A percentile compares a stretch with the other conserved stretches of the same genome.
phyloP scores from a whole-genome alignment of 805 yeast species.

The Novakomyces olei region DNA sequence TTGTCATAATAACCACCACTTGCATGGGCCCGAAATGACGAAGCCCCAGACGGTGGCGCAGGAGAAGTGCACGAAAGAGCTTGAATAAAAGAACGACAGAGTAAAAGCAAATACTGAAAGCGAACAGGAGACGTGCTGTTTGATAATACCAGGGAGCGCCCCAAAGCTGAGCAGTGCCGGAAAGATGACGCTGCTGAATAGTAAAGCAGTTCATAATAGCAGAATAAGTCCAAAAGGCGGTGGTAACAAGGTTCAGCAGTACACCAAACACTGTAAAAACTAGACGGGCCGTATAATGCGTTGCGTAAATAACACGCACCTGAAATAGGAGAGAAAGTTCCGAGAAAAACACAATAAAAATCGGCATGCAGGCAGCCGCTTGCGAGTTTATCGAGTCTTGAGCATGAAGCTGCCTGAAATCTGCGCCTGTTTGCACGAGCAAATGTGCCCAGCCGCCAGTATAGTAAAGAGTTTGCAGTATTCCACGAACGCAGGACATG shows the following conservation, averaged over 20 bases:
- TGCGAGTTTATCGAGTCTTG: constrained; percentile 28
- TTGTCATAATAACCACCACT: constrained; percentile 53
- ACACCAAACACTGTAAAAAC: constrained; percentile 28
- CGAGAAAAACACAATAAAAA: constrained; percentile 35
- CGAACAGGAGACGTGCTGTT: constrained; percentile 30
- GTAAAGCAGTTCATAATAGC: constrained; percentile 20
- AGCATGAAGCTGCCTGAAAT: constrained; percentile 19
- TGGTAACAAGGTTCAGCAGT: constrained; percentile 30
- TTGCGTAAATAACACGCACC: constrained; percentile 38
- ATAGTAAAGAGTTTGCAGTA: constrained; percentile 33
- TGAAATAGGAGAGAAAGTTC: constrained; percentile 52
- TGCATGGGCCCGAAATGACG: constrained; percentile 68
- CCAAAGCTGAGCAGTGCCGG: constrained; percentile 27
- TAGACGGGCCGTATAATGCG: constrained; percentile 17
- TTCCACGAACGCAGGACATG: constrained; percentile 35
- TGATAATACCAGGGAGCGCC: constrained; percentile 15
- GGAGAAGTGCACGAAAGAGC: constrained; percentile 41
- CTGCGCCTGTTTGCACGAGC: constrained; percentile 26
- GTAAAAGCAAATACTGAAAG: constrained; percentile 43
- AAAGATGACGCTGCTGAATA: too few species aligned
- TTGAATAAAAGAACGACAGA: constrained; percentile 42
- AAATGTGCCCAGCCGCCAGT: constrained; percentile 30
- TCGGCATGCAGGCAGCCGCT: constrained; percentile 38
- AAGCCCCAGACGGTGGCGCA: constrained; percentile 57
- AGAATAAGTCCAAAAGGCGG: constrained; percentile 37